These are phyloP conservation scores for Helicocarpus griseus DNA, from an alignment of 2,329 filamentous ascomycete genomes.

Conservation along the genomic window DNA sequence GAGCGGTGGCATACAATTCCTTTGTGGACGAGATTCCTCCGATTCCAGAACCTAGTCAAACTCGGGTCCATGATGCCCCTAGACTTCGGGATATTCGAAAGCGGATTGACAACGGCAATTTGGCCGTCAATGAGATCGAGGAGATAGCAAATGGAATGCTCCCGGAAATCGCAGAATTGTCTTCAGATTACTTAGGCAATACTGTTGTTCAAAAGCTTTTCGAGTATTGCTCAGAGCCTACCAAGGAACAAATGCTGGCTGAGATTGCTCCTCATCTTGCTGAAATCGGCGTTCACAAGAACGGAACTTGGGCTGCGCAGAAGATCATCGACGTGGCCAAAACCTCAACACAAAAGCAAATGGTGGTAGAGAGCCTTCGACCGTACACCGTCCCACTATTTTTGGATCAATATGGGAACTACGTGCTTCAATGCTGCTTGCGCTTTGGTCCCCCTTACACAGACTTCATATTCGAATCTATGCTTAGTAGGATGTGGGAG, in stretches of 20 bases:
- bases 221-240: slow-evolving; percentile 83
- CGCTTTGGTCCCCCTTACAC: slow-evolving; percentile 85
- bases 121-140: slow-evolving; percentile 80
- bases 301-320: slow-evolving; percentile 97
- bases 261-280: slow-evolving; percentile 86
- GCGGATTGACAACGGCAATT: slow-evolving; percentile 89
- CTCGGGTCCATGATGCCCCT: slow-evolving; percentile 82
- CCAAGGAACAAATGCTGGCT: slow-evolving; percentile 82
- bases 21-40: slow-evolving; percentile 81
- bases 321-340: slow-evolving; percentile 98
- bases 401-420: slow-evolving; percentile 96
- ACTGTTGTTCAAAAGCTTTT: slow-evolving; percentile 99
- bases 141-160: slow-evolving; percentile 89
- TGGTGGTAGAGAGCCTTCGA: slow-evolving; percentile 75
- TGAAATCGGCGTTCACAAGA: slow-evolving; percentile 97
- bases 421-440: slow-evolving; percentile 91
- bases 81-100: slow-evolving; percentile 93
- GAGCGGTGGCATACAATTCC: slow-evolving; percentile 62
- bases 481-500: slow-evolving; percentile 91
- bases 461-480: slow-evolving; percentile 95
- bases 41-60: slow-evolving; percentile 78
- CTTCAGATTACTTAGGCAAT: slow-evolving; percentile 95
- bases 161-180: slow-evolving; percentile 86
- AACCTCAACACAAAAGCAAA: slow-evolving; percentile 67
- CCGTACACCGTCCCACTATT: slow-evolving; percentile 86